Evolutionary conservation across 2,329 filamentous ascomycete genomes (phyloP).

Genomic region (Claviceps sp.): DNA sequence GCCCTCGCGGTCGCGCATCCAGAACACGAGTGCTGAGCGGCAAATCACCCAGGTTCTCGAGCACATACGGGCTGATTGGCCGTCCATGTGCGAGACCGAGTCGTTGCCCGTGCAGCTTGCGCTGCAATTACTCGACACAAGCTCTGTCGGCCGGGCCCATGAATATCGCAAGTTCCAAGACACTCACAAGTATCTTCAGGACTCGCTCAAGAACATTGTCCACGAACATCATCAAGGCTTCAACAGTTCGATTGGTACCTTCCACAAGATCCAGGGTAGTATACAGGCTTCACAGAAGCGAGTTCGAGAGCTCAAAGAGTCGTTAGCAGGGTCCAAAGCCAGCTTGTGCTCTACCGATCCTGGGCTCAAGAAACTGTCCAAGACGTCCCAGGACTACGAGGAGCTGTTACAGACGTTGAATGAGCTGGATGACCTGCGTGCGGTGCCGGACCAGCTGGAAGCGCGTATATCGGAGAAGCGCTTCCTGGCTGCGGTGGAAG

Average conservation of each 20-base stretch:
- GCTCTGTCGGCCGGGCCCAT: conserved; percentile 81
- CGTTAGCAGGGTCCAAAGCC: conserved; percentile 65
- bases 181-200: conserved; percentile 79
- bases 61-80: conserved; percentile 80
- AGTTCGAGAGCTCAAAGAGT: conserved; percentile 70
- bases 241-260: conserved; percentile 96
- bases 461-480: conserved; percentile 92
- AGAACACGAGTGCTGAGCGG: conserved; percentile 37
- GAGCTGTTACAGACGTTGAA: conserved; percentile 72
- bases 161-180: conserved; percentile 76
- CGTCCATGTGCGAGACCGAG: conserved; percentile 75
- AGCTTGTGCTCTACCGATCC: conserved; percentile 77
- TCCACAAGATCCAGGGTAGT: conserved; percentile 94
- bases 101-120: conserved; percentile 90
- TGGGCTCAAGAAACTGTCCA: conserved; percentile 80
- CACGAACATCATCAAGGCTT: conserved; percentile 99
- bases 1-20: conserved; percentile 23
- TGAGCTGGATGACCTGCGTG: conserved; percentile 76
- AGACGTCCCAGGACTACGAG: conserved; percentile 80
- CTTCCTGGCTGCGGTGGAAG: conserved; percentile 83
- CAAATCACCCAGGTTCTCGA: conserved; percentile 56
- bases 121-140: conserved; percentile 86
- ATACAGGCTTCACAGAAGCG: conserved; percentile 80
- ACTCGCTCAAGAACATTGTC: conserved; percentile 84
- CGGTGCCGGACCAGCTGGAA: conserved; percentile 84